Conservation (phyloP, 371 early-diverging fungal genomes). For the Haplosporangium sp. region DNA sequence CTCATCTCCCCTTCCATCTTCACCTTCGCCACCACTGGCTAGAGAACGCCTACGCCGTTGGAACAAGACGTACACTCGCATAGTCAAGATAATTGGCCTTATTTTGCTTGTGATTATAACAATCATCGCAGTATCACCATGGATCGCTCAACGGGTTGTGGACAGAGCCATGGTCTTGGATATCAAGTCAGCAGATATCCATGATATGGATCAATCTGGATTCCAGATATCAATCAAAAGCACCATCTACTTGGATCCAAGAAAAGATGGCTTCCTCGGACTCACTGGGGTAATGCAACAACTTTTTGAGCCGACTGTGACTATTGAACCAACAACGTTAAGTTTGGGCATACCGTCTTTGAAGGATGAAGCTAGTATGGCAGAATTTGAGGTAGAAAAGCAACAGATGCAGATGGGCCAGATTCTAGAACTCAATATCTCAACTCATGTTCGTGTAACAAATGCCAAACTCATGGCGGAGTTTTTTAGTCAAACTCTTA, state of each 20-base stretch:
- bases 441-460: conserved; percentile 42
- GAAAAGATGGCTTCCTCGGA: conserved; percentile 43
- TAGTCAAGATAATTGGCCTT: conserved; percentile 12
- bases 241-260: conserved; percentile 25
- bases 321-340: conserved; percentile 32
- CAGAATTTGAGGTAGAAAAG: conserved; percentile 28
- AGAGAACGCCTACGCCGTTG: conserved; percentile 18
- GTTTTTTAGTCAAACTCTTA: conserved; percentile 31
- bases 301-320: conserved; percentile 24
- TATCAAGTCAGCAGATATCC: conserved; percentile 42
- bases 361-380: conserved; percentile 26
- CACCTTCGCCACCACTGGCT: not conserved
- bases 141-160: conserved; percentile 43
- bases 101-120: conserved; percentile 23
- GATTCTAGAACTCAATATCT: conserved; percentile 23
- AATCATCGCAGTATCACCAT: conserved; percentile 12
- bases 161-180: conserved; percentile 39
- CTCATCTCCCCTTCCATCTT: not conserved
- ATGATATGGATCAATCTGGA: conserved; percentile 42
- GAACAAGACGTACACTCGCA: conserved; percentile 13
- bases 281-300: conserved; percentile 23
- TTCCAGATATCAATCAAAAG: conserved; percentile 41
- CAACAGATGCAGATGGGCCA: conserved; percentile 46
- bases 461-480: conserved; percentile 39
- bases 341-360: conserved; percentile 15